Evolutionary conservation across 495 filamentous ascomycete species (phyloP).

Genomic region (Oleoguttula mirabilis): DNA sequence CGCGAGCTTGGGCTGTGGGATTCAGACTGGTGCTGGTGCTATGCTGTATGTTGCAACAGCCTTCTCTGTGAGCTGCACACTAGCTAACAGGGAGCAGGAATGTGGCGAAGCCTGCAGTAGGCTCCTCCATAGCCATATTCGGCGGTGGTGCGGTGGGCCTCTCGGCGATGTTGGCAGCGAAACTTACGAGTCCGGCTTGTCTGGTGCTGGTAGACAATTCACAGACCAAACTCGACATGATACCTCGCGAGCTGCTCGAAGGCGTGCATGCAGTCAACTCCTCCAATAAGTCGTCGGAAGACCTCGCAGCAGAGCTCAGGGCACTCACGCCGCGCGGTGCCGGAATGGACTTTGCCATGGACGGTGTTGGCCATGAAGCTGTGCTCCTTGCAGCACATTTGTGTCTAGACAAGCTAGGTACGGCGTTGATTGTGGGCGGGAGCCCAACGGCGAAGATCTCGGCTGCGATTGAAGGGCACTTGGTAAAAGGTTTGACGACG

Average conservation of each 20-base stretch:
- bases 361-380: slow-evolving; percentile 11
- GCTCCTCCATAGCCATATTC: slow-evolving; percentile 14
- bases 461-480: slow-evolving; percentile 3
- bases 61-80: not conserved
- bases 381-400: slow-evolving; percentile 2
- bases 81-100: slow-evolving; percentile 4
- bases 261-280: slow-evolving; percentile 4
- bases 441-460: slow-evolving; percentile 1
- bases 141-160: slow-evolving; percentile 18
- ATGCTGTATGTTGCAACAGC: slow-evolving; percentile 9
- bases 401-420: slow-evolving; percentile 4
- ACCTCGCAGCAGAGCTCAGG: slow-evolving; percentile 8
- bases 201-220: slow-evolving; percentile 14
- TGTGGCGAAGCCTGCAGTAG: slow-evolving; percentile 11
- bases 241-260: slow-evolving; percentile 7
- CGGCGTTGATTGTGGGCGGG: slow-evolving; percentile 11
- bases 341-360: slow-evolving; percentile 14
- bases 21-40: slow-evolving; percentile 17
- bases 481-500: slow-evolving; percentile 10
- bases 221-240: slow-evolving; percentile 11
- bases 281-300: not conserved
- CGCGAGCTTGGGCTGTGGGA: slow-evolving; percentile 15
- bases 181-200: not conserved
- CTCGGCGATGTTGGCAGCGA: slow-evolving; percentile 12
- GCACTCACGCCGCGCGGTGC: not conserved